phyloP scores from a whole-genome alignment of 805 yeast genomes.

The Myxozyma geophila region DNA sequence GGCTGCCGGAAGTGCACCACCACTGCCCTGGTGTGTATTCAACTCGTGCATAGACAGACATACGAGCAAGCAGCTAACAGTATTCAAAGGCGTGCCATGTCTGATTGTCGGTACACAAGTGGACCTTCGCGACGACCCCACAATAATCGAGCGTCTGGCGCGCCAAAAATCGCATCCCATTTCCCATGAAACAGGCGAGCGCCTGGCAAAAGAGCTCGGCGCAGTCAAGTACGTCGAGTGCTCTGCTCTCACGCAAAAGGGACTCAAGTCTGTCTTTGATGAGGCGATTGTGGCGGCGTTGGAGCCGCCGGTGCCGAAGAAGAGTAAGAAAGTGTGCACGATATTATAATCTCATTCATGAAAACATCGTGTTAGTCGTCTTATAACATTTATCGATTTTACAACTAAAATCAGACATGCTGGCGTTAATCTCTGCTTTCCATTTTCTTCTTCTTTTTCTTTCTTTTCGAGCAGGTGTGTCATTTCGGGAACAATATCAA shows the following conservation, averaged over 20 bases:
- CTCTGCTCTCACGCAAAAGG: constrained; percentile 95
- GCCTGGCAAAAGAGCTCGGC: constrained; percentile 87
- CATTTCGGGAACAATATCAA: background rate
- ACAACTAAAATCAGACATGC: background rate
- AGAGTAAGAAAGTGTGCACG: constrained; percentile 53
- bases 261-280: constrained; percentile 96
- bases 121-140: constrained; percentile 91
- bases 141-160: constrained; percentile 83
- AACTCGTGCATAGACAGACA: background rate
- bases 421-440: constrained; percentile 3
- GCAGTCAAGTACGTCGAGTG: constrained; percentile 98
- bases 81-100: constrained; percentile 77
- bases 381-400: too few species aligned
- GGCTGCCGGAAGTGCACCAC: constrained; percentile 99
- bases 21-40: constrained; percentile 66
- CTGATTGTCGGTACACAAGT: constrained; percentile 96
- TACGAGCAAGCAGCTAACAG: background rate
- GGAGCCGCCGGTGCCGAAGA: constrained; percentile 93
- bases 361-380: too few species aligned
- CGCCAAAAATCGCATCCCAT: constrained; percentile 90
- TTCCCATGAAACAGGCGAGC: constrained; percentile 84
- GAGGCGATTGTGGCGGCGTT: constrained; percentile 98
- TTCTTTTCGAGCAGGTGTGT: background rate
- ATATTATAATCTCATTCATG: constrained; percentile 14
- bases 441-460: background rate